Evolutionary conservation across 192 early-diverging fungal genomes (phyloP), one percentile per base, ranked within the genome.

Genomic region (Coemansia erecta): DNA sequence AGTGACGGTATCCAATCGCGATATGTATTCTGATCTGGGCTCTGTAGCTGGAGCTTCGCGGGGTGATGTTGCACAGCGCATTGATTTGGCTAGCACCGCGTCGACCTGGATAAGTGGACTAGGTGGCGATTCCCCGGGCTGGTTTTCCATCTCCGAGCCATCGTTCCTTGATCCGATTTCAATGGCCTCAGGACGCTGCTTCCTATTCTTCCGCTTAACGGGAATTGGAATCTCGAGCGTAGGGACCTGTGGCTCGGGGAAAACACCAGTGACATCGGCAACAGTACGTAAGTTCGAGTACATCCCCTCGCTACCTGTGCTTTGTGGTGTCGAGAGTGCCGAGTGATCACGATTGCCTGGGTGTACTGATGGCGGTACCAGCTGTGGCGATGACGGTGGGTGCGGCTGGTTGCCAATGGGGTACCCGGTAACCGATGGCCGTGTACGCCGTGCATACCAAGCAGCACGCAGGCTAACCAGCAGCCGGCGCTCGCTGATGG

Each of bases 91-190:
- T 28, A 77, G 44, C 35, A 57, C 46, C 37, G 58, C 41, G 10
- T 64, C 61, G 7, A 77, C 58, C n/a, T 68, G 60, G 45, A 77
- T 77, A 17, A 72, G 40, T 22, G 74, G 74, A 43, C 74, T 77
- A 13, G 67, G 68, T 12, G 64, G 74, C 4, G 68, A 56, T 19
- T 43, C 52, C 35, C n/a, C 33, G 19, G 17, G 35, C 13, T 26
- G 28, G 11, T 35, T 21, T 39, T 53, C 33, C 33, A 45, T 45
- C 2, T 45, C 43, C 7, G n/a, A 1, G n/a, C 17, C 17, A 4
- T 33, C 50, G 26, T 1, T 39, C 10, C 39, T 14, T 17, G 35
- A 2, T 53, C n/a, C 15, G 19, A 53, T 39, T 2, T 13, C 22
- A 11, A 51, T 61, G 17, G 41, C 19, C 15, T 37, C 43, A 2